These are phyloP conservation scores for Aureobasidium melanogenum DNA, from an alignment of 2,329 filamentous ascomycete genomes.

Conservation along the genomic window DNA sequence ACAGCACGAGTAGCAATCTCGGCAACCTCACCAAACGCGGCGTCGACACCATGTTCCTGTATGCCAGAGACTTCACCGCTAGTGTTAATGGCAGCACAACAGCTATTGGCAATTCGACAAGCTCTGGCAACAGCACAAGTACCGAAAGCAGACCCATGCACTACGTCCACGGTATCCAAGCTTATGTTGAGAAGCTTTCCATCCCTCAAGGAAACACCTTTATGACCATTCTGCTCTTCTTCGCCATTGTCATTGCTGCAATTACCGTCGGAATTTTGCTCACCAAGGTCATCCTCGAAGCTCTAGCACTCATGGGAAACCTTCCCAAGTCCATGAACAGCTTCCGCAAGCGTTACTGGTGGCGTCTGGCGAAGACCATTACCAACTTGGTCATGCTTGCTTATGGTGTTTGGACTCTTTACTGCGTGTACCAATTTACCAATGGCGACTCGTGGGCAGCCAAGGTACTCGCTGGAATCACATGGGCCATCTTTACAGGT, in stretches of 20 bases:
- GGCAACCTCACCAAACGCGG: slow-evolving; percentile 13
- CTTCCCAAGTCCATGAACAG: slow-evolving; percentile 72
- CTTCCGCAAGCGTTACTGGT: slow-evolving; percentile 96
- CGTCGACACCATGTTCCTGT: slow-evolving; percentile 14
- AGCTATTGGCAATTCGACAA: slow-evolving; percentile 2
- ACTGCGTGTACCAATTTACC: slow-evolving; percentile 93
- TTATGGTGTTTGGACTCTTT: slow-evolving; percentile 91
- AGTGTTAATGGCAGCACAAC: slow-evolving; percentile 34
- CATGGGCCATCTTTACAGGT: slow-evolving; percentile 69
- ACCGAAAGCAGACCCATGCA: slow-evolving; percentile 39
- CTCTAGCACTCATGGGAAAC: slow-evolving; percentile 80
- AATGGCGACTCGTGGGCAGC: slow-evolving; percentile 91
- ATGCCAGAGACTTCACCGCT: slow-evolving; percentile 25
- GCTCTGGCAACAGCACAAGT: slow-evolving; percentile 14
- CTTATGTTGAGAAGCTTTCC: slow-evolving; percentile 70
- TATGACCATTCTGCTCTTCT: slow-evolving; percentile 86
- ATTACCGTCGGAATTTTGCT: slow-evolving; percentile 82
- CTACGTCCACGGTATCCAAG: slow-evolving; percentile 66
- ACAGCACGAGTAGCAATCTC: slow-evolving; percentile 20
- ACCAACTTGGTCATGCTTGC: slow-evolving; percentile 83
- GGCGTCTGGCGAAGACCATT: slow-evolving; percentile 77
- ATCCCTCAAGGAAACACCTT: slow-evolving; percentile 89
- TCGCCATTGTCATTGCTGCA: slow-evolving; percentile 74
- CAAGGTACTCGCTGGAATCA: slow-evolving; percentile 72
- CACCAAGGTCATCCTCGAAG: slow-evolving; percentile 83